Evolutionary conservation across 768 basidiomycete genomes (phyloP).

Genomic region (Kondoa subrosea): DNA sequence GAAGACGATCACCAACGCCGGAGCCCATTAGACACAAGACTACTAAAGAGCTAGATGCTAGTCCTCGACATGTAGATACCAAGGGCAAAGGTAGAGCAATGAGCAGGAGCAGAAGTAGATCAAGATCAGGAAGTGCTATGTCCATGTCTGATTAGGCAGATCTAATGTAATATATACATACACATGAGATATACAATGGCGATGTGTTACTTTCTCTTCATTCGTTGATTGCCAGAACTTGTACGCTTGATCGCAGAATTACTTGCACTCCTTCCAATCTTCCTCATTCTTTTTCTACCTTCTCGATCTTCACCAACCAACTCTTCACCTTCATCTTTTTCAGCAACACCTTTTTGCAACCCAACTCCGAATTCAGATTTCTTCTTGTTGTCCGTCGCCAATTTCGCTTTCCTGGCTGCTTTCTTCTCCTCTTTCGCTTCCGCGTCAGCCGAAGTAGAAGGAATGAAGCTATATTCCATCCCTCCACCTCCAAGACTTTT

Average conservation of each 20-base stretch:
- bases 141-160: neutral
- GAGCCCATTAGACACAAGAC: no score
- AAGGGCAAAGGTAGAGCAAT: neutral
- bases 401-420: slow-evolving; percentile 7
- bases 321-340: slow-evolving; percentile 2
- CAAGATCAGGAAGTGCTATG: neutral
- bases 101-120: neutral
- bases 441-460: slow-evolving; percentile 7
- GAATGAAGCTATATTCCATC: slow-evolving; percentile 18
- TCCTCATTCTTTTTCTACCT: slow-evolving; percentile 8
- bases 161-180: no score
- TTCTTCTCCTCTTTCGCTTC: slow-evolving; percentile 13
- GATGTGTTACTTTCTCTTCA: neutral
- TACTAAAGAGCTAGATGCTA: no score
- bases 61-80: no score
- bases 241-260: slow-evolving; percentile 16
- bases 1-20: neutral
- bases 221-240: slow-evolving; percentile 1
- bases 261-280: slow-evolving; percentile 9
- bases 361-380: slow-evolving; percentile 14
- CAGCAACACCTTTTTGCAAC: slow-evolving; percentile 11
- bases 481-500: slow-evolving; percentile 12
- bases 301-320: slow-evolving; percentile 7
- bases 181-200: no score
- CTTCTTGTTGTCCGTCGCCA: slow-evolving; percentile 13